Evolutionary conservation across 2,329 filamentous ascomycete species (phyloP), one percentile per base, ranked within the genome.

Genomic region (Hymenoscyphus fraxineus): DNA sequence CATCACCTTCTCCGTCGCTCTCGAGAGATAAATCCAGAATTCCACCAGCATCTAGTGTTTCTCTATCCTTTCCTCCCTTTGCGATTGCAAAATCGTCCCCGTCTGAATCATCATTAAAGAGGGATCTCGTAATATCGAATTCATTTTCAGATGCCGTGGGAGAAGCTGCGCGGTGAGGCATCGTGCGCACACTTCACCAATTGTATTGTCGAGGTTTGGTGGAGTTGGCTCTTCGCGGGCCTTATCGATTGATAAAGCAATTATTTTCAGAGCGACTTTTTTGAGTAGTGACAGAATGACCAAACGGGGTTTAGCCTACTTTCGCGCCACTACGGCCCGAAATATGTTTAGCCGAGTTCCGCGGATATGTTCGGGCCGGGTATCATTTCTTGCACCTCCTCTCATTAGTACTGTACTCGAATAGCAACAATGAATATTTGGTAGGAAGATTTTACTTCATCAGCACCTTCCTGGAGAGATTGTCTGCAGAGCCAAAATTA

Each of bases 71-170:
- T 58, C 60, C 70, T 69, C 64, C 73, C 68, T 67, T 65, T 65
- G 66, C 69, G 62, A 66, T 59, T 59, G 72, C 64, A 72, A 76
- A 67, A 62, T 79, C 74, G 59, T 80, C 80, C 65, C 78, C 80
- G 61, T 80, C 80, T 67, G 77, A 79, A 66, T 83, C 83, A 64
- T 82, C 84, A 61, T 87, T 84, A 72, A 94, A 90, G 12, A 97
- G 82, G 1, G 89, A 88, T 67, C 84, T 88, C 22, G 92, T 87
- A 61, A 99, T 97, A 74, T 99, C 95, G 73, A 96, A 87, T 75
- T 97, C 95, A 69, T 88, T 90, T 78, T 98, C 94, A 59, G 94
- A 98, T 65, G 85, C 82, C 59, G 92, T 87, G 65, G 94, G 95
- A 55, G 95, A 98, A 64, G 84, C 83, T 73, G 86, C 87, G 73